Conservation (phyloP, 495 filamentous ascomycete species). For the Talaromyces proteolyticus region DNA sequence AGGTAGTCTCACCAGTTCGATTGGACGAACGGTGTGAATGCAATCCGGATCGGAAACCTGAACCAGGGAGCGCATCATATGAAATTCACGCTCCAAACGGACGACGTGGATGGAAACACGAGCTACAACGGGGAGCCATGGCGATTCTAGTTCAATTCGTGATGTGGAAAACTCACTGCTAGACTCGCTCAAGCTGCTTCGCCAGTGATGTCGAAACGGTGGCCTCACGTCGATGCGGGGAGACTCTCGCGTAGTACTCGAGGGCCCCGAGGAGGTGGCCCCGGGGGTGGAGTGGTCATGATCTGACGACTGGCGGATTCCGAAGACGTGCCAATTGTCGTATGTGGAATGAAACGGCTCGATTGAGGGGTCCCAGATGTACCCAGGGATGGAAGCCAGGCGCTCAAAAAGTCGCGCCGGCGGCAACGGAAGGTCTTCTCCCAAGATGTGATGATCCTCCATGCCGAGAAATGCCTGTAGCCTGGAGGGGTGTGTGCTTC, state of each 20-base stretch:
- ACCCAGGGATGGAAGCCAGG: constrained; percentile 64
- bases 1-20: constrained; percentile 65
- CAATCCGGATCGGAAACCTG: constrained; percentile 66
- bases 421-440: constrained; percentile 61
- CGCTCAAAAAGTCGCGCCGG: constrained; percentile 68
- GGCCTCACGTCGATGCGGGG: constrained; percentile 36
- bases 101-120: constrained; percentile 73
- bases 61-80: constrained; percentile 66
- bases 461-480: constrained; percentile 1
- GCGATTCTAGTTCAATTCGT: constrained; percentile 32
- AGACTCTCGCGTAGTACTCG: constrained; percentile 40
- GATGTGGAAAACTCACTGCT: constrained; percentile 40
- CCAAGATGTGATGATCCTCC: constrained; percentile 25
- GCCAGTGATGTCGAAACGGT: constrained; percentile 27
- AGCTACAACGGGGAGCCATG: constrained; percentile 57
- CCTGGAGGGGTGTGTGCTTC: neutral
- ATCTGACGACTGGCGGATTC: constrained; percentile 38
- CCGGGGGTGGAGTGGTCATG: constrained; percentile 34
- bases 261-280: constrained; percentile 39
- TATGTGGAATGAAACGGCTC: constrained; percentile 78
- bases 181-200: constrained; percentile 42
- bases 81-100: constrained; percentile 77
- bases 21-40: constrained; percentile 65
- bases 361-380: constrained; percentile 66
- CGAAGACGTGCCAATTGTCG: constrained; percentile 66